Conservation (phyloP, 129 eudicot genomes). For the Rutidosis leptorrhynchoides region DNA sequence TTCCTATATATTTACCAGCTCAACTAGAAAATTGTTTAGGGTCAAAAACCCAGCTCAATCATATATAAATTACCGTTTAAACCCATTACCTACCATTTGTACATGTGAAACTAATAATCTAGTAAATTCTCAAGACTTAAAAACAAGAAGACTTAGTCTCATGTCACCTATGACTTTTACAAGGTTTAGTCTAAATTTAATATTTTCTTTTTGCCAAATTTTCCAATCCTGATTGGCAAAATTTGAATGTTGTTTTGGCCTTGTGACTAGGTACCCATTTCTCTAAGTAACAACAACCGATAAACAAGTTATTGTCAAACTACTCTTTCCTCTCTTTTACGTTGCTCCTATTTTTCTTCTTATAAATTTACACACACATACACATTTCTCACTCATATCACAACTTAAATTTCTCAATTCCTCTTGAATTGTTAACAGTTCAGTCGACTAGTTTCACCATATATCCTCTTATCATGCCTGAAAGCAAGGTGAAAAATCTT, state of each 20-base stretch:
- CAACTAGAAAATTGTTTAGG: too few species aligned
- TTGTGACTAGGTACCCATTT: neutral
- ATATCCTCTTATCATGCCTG: conserved; percentile 27
- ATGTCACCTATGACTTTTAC: neutral
- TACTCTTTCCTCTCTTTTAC: conserved; percentile 7
- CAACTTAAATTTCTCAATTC: conserved; percentile 8
- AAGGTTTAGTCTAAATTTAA: neutral
- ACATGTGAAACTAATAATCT: neutral
- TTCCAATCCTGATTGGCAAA: conserved; percentile 4
- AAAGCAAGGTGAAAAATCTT: conserved; percentile 30
- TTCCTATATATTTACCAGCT: too few species aligned
- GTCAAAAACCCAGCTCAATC: neutral
- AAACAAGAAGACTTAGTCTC: neutral
- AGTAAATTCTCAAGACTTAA: neutral
- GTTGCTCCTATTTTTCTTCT: neutral
- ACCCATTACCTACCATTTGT: neutral
- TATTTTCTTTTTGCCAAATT: neutral
- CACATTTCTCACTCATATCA: neutral
- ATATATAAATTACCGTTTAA: too few species aligned
- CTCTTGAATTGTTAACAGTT: conserved; percentile 10
- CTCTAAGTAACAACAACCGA: neutral
- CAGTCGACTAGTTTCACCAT: neutral
- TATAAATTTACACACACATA: conserved; percentile 18
- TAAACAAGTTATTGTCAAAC: neutral
- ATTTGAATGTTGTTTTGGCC: conserved; percentile 16